phyloP scores from a whole-genome alignment of 2,329 filamentous ascomycete genomes.

The Thelonectria discophora region DNA sequence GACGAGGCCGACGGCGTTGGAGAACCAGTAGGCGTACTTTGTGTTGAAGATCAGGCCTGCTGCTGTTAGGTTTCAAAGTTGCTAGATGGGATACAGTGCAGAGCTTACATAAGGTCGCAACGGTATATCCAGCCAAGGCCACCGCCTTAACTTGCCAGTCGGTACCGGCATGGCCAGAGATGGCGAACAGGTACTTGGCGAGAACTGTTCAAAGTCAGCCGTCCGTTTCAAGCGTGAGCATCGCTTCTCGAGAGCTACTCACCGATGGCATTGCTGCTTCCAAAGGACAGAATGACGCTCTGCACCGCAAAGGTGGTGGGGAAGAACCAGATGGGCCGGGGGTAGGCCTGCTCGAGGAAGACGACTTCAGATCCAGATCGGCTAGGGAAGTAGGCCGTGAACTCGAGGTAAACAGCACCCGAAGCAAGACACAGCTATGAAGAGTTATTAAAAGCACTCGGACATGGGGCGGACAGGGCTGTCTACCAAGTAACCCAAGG shows the following conservation, averaged over 20 bases:
- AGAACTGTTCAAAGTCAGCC: slow-evolving; percentile 13
- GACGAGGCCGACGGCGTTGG: slow-evolving; percentile 16
- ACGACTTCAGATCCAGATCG: slow-evolving; percentile 22
- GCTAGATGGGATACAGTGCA: no score
- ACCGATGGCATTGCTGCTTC: slow-evolving; percentile 18
- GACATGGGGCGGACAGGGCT: no score
- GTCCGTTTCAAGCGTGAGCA: not conserved
- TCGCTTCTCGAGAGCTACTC: not conserved
- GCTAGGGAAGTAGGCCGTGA: slow-evolving; percentile 17
- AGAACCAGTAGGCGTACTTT: slow-evolving; percentile 21
- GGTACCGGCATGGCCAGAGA: slow-evolving; percentile 10
- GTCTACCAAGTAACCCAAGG: slow-evolving; percentile 17
- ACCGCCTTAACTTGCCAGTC: slow-evolving; percentile 17
- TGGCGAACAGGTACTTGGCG: slow-evolving; percentile 18
- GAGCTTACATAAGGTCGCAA: slow-evolving; percentile 12
- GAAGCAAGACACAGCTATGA: slow-evolving; percentile 20
- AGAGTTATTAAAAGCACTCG: no score
- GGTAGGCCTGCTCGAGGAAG: slow-evolving; percentile 20
- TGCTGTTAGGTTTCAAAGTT: not conserved
- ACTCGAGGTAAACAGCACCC: slow-evolving; percentile 17
- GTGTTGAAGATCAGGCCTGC: slow-evolving; percentile 19
- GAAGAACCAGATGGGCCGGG: slow-evolving; percentile 19
- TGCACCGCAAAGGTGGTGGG: slow-evolving; percentile 20
- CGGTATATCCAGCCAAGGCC: slow-evolving; percentile 13
- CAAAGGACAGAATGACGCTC: slow-evolving; percentile 18